Evolutionary conservation across 768 basidiomycete species (phyloP), one percentile per base, ranked within the genome.

Genomic region (Tricholoma sp.): DNA sequence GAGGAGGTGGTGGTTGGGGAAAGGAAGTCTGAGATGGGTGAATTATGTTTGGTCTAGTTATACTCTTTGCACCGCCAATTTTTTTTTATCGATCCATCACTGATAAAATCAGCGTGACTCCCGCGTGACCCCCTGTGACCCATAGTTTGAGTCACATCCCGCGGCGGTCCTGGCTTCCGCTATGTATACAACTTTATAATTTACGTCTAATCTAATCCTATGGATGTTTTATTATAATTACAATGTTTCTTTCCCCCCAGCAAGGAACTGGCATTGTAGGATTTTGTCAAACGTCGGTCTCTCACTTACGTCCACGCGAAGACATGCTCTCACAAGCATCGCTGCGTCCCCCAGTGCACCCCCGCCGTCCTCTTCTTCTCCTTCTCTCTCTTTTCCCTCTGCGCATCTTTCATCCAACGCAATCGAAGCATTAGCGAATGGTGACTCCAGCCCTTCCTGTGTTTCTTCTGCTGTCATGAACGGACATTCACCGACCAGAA

Each of bases 381-480:
- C 92, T 2, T 88, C 89, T 51, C 68, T 72, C 65, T 85, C 85
- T 65, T 85, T 85, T 45, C 76, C 88, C 18, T 89, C 89, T 8
- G 76, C 80, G 62, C 93, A 95, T 50, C 90, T 80, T 67, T 91
- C 89, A 66, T 91, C 89, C 41, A 92, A 72, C 34, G 83, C 78
- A 41, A 91, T 90, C 18, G 88, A 83, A 3, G 89, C 86, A 56
- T 80, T 86, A 1, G 88, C 81, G 65, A 90, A 88, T 0, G 87
- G 87, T 0, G 89, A 88, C 45, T 76, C 72, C 8, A 96, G 76
- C 1, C 94, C 92, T 45, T 86, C 88, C 63, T 95, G 91, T 0
- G 94, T 92, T 68, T 98, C 95, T 37, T 86, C 88, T 1, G 94
- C 88, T 15, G 89, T 92, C 73, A 86, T 84, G 74, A 94, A 95